A percentile compares a stretch with the other conserved stretches of the same genome.
Conservation (phyloP, 2,329 filamentous ascomycete species). For the Beauveria sp. region DNA sequence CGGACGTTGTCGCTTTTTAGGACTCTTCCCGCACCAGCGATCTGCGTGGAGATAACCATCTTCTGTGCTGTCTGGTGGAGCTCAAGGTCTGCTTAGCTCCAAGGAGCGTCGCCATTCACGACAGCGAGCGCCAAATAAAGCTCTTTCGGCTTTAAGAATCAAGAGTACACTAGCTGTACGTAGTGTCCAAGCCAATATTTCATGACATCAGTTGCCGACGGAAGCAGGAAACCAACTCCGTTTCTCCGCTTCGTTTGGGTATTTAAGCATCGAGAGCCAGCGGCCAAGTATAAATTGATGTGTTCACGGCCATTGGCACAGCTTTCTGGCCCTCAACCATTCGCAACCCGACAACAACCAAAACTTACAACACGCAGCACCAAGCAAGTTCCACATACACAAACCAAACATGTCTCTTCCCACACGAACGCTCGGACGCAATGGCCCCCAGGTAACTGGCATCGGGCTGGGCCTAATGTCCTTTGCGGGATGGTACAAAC, state of each 20-base stretch:
- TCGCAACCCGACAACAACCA: not conserved
- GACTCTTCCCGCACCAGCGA: too few species aligned
- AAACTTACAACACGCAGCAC: not conserved
- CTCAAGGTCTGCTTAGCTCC: not conserved
- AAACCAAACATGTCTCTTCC: constrained; percentile 5
- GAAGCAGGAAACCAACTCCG: not conserved
- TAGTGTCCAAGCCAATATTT: not conserved
- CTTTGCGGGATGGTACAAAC: constrained; percentile 18
- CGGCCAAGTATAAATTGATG: not conserved
- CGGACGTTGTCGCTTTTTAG: too few species aligned
- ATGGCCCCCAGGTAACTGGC: constrained; percentile 37
- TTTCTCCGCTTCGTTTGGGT: not conserved
- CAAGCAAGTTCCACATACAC: not conserved
- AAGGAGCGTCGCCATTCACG: not conserved
- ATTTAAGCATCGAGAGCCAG: not conserved
- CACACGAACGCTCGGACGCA: constrained; percentile 28
- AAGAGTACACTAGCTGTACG: not conserved
- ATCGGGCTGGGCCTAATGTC: constrained; percentile 43
- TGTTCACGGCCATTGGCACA: not conserved
- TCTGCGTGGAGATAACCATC: not conserved
- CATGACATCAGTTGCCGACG: constrained; percentile 1
- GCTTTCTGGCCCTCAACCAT: too few species aligned
- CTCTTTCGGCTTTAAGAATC: constrained; percentile 1
- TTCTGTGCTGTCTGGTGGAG: not conserved
- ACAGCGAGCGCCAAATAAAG: not conserved